phyloP scores from a whole-genome alignment of 2,329 filamentous ascomycete genomes.

The Colletotrichum tropicicola region DNA sequence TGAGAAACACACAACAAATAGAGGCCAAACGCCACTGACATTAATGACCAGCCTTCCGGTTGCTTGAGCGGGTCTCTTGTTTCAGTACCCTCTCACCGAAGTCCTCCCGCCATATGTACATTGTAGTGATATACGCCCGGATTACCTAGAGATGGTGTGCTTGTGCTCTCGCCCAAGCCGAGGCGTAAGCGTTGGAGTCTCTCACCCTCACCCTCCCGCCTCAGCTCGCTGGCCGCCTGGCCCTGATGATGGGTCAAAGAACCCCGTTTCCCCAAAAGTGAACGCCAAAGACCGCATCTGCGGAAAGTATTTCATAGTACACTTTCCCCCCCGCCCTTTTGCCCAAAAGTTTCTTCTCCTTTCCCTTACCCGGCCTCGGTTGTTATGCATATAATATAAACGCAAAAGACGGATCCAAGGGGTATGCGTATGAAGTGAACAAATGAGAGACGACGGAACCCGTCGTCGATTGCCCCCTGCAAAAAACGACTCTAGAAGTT shows the following conservation, averaged over 20 bases:
- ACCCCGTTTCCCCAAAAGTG: slow-evolving; percentile 11
- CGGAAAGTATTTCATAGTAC: slow-evolving; percentile 20
- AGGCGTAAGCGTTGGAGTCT: neutral
- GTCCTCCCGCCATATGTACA: slow-evolving; percentile 23
- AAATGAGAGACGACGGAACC: slow-evolving; percentile 20
- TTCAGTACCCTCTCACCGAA: neutral
- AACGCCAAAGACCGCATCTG: slow-evolving; percentile 23
- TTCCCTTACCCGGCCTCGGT: slow-evolving; percentile 16
- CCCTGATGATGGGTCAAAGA: neutral
- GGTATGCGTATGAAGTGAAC: slow-evolving; percentile 29
- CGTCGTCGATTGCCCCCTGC: neutral
- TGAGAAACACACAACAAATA: neutral
- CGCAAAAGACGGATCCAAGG: slow-evolving; percentile 30
- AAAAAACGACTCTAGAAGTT: slow-evolving; percentile 16
- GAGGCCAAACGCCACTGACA: neutral
- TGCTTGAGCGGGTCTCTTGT: slow-evolving; percentile 15
- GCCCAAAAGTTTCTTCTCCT: slow-evolving; percentile 14
- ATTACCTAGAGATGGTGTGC: slow-evolving; percentile 19
- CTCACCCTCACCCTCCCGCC: neutral
- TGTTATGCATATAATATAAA: slow-evolving; percentile 30
- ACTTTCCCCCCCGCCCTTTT: slow-evolving; percentile 22
- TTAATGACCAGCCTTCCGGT: neutral
- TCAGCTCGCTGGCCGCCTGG: neutral
- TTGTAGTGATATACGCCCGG: slow-evolving; percentile 18
- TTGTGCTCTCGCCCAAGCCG: neutral